A percentile compares a stretch with the other conserved stretches of the same genome.
Evolutionary conservation across 2,329 filamentous ascomycete species (phyloP).

Genomic region (Monilinia laxa): DNA sequence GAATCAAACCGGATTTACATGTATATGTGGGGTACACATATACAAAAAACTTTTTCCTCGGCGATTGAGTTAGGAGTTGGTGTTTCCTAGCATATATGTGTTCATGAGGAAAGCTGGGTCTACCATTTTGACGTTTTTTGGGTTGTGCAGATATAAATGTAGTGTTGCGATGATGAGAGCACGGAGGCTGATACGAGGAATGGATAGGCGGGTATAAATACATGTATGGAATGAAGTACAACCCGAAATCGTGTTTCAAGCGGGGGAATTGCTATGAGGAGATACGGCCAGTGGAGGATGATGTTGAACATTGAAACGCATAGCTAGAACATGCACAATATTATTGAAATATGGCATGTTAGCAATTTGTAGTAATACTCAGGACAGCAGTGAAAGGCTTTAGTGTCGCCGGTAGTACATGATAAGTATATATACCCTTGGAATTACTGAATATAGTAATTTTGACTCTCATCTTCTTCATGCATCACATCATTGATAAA

Average conservation of each 20-base stretch:
- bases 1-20: constrained; percentile 9
- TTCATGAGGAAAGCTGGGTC: constrained; percentile 14
- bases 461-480: not conserved
- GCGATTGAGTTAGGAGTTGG: constrained; percentile 15
- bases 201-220: not conserved
- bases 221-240: not conserved
- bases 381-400: not conserved
- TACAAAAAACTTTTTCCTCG: constrained; percentile 9
- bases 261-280: not conserved
- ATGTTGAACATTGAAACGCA: not conserved
- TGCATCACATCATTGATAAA: not conserved
- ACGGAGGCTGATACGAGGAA: not conserved
- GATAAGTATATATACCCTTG: not conserved
- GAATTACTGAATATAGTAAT: not conserved
- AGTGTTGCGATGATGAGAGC: constrained; percentile 11
- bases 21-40: constrained; percentile 9
- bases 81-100: constrained; percentile 7
- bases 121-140: not conserved
- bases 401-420: not conserved
- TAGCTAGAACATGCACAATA: not conserved
- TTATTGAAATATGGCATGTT: not conserved
- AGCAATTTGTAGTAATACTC: not conserved
- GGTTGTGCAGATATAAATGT: constrained; percentile 6
- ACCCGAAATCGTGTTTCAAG: not conserved
- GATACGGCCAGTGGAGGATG: not conserved